Base-by-base conservation (phyloP, 1,139 yeast species). In the Geotrichum bryndzae region DNA sequence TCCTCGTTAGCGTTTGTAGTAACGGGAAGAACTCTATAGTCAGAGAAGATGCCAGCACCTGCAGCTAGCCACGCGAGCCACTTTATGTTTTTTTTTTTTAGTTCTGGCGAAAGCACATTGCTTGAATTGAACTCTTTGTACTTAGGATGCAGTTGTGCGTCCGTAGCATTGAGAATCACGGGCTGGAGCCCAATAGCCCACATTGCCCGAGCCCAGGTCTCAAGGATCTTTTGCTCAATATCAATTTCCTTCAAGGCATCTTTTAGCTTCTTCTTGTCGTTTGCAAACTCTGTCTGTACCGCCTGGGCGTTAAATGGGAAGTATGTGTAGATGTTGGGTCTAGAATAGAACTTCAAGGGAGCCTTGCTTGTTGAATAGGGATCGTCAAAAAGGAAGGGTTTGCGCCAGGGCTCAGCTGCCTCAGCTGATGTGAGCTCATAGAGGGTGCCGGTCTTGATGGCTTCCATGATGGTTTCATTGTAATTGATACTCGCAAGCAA, bases 161-260 rank as follows among this genome's bases (percentile, higher is more conserved):
- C 68, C 7, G 63, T 51, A 6, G 48, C 48, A 18, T 66, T 67
- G 27, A 72, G 65, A 10, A 73, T 70, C 6, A 67, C 66, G 2
- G 76, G 76, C 52, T 69, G 68, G 61, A 73, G 72, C 3, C 76
- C 76, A 7, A 67, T 66, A 3, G 74, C 68, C 70, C 71, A 73
- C 69, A 70, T 68, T 11, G 75, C 73, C 33, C 68, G 66, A 54
- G 69, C 68, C 76, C 76, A 73, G 5, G 69, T 69, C 15, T 67
- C 64, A 4, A 72, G 46, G 10, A 72, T 63, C 4, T 61, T 65
- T 11, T 51, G 58, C 58, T 71, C 73, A 2, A 59, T 57, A 10
- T 62, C 50, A 6, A 57, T 50, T 11, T 59, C 54, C 46, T 62
- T 29, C 59, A 55, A 50, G 50, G 46, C 38, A 57, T 18, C 29